A percentile compares a stretch with the other conserved stretches of the same genome.
Evolutionary conservation across 2,329 filamentous ascomycete genomes (phyloP).

Genomic region (Hypoxylon sp.): DNA sequence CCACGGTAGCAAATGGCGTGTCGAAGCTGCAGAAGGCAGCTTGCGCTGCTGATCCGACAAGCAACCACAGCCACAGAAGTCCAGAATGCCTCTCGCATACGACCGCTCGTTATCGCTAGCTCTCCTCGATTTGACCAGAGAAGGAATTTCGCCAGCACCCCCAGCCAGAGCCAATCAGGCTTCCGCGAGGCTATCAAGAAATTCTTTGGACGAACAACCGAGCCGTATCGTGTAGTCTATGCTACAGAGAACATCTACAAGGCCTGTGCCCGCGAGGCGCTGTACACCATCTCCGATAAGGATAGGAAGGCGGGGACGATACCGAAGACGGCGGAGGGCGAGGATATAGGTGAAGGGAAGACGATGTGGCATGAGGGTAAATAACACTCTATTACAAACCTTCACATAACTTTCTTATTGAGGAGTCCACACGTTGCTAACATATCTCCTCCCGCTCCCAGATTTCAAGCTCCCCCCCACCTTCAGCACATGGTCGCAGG

Average conservation of each 20-base stretch:
- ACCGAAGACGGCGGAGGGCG: conserved; percentile 80
- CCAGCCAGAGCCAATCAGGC: conserved; percentile 51
- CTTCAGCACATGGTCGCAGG: conserved; percentile 95
- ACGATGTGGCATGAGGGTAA: conserved; percentile 88
- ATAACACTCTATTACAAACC: conserved; percentile 48
- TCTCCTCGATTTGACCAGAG: conserved; percentile 40
- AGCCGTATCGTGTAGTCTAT: conserved; percentile 81
- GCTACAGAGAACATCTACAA: conserved; percentile 85
- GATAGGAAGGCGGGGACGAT: conserved; percentile 76
- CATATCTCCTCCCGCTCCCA: conserved; percentile 56
- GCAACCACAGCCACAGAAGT: conserved; percentile 44
- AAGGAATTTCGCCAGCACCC: conserved; percentile 58
- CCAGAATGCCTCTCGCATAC: conserved; percentile 38
- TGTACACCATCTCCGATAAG: conserved; percentile 81
- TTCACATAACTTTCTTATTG: not conserved
- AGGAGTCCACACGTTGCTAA: conserved; percentile 7
- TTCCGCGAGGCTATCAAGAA: conserved; percentile 53
- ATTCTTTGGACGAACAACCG: conserved; percentile 41
- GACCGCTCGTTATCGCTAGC: conserved; percentile 13
- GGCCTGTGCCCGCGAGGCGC: conserved; percentile 78
- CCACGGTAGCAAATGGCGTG: conserved; percentile 61
- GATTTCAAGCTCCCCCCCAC: conserved; percentile 85
- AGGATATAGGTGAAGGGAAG: conserved; percentile 82
- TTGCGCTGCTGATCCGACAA: conserved; percentile 52
- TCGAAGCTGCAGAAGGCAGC: conserved; percentile 63